A percentile compares a stretch with the other conserved stretches of the same genome.
These are phyloP conservation scores for Magnusiomyces ingens DNA, from an alignment of 1,139 yeast genomes.

Conservation along the genomic window DNA sequence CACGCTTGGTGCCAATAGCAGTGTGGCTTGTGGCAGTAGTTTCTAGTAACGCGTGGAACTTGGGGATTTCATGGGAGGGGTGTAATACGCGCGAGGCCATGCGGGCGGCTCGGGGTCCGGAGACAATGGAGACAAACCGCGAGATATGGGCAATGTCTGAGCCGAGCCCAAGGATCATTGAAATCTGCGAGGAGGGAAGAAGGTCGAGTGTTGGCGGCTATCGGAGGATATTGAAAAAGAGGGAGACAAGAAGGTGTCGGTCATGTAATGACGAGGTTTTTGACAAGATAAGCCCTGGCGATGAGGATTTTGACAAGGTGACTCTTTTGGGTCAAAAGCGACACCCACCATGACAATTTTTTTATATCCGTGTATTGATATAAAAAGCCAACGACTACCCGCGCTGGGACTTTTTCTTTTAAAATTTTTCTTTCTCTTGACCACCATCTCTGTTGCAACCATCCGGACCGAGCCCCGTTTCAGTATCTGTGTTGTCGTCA, in stretches of 20 bases:
- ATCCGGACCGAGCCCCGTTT: too few relatives aligned
- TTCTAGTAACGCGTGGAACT: slow-evolving; percentile 24
- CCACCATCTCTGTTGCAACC: neutral
- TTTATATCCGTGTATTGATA: too few relatives aligned
- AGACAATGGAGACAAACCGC: slow-evolving; percentile 45
- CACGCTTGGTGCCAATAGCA: neutral
- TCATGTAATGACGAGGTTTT: too few relatives aligned
- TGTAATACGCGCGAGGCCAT: slow-evolving; percentile 48
- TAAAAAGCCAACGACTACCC: too few relatives aligned
- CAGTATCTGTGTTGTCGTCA: too few relatives aligned
- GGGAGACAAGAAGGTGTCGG: too few relatives aligned
- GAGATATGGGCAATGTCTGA: slow-evolving; percentile 50
- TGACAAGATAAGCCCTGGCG: neutral
- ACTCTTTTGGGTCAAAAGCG: neutral
- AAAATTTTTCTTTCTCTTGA: neutral
- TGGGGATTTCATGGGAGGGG: slow-evolving; percentile 41
- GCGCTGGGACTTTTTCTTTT: neutral
- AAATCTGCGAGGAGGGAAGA: neutral
- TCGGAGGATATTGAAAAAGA: too few relatives aligned
- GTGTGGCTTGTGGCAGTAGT: neutral
- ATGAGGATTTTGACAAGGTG: neutral
- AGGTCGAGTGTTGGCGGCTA: neutral
- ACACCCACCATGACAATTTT: too few relatives aligned
- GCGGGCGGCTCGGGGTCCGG: slow-evolving; percentile 33
- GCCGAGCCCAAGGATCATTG: slow-evolving; percentile 55